phyloP scores from a whole-genome alignment of 2,329 filamentous ascomycete species.

The Cytospora paraplurivora region DNA sequence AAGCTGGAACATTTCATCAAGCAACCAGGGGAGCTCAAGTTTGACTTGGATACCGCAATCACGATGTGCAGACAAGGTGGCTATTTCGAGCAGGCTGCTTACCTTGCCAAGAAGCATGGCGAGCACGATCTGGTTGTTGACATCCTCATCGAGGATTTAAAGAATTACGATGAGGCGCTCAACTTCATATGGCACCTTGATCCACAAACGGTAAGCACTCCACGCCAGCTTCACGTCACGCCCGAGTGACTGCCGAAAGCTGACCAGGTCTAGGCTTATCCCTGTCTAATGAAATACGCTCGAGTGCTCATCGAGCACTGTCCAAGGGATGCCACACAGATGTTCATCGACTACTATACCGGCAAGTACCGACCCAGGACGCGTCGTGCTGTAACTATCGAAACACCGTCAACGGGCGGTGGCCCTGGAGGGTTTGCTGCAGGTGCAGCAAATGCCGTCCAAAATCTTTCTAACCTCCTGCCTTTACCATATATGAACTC shows the following conservation, averaged over 20 bases:
- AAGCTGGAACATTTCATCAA: slow-evolving; percentile 98
- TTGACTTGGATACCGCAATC: slow-evolving; percentile 95
- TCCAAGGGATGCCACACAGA: slow-evolving; percentile 74
- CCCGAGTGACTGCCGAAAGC: slow-evolving; percentile 16
- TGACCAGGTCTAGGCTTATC: slow-evolving; percentile 66
- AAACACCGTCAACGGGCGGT: slow-evolving; percentile 38
- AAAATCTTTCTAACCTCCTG: slow-evolving; percentile 81
- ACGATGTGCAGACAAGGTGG: slow-evolving; percentile 96
- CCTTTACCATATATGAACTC: slow-evolving; percentile 84
- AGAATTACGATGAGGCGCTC: slow-evolving; percentile 83
- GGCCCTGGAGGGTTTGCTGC: slow-evolving; percentile 48
- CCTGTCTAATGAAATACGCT: slow-evolving; percentile 92
- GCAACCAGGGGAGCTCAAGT: slow-evolving; percentile 89
- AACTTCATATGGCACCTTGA: slow-evolving; percentile 90
- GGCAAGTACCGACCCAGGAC: slow-evolving; percentile 77
- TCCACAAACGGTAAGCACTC: slow-evolving; percentile 65
- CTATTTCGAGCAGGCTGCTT: slow-evolving; percentile 95
- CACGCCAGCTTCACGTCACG: background rate
- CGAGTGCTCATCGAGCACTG: slow-evolving; percentile 87
- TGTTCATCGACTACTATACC: slow-evolving; percentile 96
- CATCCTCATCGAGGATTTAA: slow-evolving; percentile 93
- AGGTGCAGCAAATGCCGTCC: slow-evolving; percentile 74
- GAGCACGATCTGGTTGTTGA: slow-evolving; percentile 94
- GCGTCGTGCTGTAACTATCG: slow-evolving; percentile 48
- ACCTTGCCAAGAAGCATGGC: slow-evolving; percentile 89